phyloP scores from a whole-genome alignment of 2,329 filamentous ascomycete genomes.

The Fusarium sambucinum region DNA sequence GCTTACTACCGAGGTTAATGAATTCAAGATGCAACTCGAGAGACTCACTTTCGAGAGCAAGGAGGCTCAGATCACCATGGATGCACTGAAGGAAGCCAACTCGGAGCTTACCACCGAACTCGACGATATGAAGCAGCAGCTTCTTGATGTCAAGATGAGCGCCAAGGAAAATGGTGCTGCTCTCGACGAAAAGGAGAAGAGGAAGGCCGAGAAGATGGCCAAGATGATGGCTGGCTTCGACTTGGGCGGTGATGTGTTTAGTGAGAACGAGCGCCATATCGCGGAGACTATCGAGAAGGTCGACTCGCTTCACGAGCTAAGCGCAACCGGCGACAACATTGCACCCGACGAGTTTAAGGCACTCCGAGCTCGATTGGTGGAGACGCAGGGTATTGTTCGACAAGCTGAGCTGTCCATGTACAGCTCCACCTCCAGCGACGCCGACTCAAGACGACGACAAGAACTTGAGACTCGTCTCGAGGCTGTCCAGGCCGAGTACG shows the following conservation, averaged over 20 bases:
- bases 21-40: constrained; percentile 96
- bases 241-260: constrained; percentile 91
- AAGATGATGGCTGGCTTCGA: constrained; percentile 99
- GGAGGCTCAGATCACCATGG: constrained; percentile 97
- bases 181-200: constrained; percentile 96
- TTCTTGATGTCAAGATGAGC: constrained; percentile 95
- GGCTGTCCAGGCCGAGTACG: constrained; percentile 83
- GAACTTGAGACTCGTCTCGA: constrained; percentile 83
- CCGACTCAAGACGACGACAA: constrained; percentile 74
- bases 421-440: constrained; percentile 72
- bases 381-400: constrained; percentile 91
- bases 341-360: constrained; percentile 83
- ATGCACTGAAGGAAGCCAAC: constrained; percentile 96
- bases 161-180: constrained; percentile 92
- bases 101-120: constrained; percentile 90
- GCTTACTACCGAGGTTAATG: constrained; percentile 86
- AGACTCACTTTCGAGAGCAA: constrained; percentile 96
- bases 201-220: constrained; percentile 99
- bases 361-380: constrained; percentile 81
- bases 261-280: constrained; percentile 89
- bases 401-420: constrained; percentile 91
- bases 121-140: constrained; percentile 95
- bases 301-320: constrained; percentile 81
- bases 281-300: constrained; percentile 86
- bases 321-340: constrained; percentile 80